phyloP scores from a whole-genome alignment of 2,329 filamentous ascomycete species.

The Aspergillus aculeatus region DNA sequence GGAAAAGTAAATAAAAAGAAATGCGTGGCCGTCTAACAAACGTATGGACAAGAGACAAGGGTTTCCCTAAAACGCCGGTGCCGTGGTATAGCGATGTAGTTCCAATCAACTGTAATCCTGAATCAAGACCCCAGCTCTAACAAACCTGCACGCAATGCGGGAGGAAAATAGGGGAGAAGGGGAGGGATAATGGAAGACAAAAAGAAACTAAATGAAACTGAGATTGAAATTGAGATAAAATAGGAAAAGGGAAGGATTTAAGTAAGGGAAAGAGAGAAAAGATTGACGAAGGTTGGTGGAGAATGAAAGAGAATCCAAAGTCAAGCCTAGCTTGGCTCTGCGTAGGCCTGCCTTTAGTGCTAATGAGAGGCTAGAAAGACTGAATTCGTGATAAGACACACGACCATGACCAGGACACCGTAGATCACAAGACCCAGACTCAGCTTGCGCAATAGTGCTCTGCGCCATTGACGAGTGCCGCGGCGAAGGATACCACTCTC shows the following conservation, averaged over 20 bases:
- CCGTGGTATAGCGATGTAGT: constrained; percentile 16
- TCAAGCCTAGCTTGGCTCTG: not conserved
- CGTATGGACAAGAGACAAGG: not conserved
- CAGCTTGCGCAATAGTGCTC: constrained; percentile 64
- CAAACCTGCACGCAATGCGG: not conserved
- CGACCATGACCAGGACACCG: constrained; percentile 81
- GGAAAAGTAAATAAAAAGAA: not conserved
- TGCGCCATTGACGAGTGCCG: constrained; percentile 64
- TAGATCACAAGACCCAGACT: constrained; percentile 78
- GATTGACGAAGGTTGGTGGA: not conserved
- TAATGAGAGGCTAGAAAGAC: constrained; percentile 70
- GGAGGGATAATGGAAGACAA: not conserved
- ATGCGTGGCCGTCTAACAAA: not conserved
- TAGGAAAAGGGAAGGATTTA: not conserved
- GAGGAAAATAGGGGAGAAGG: not conserved
- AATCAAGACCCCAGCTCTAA: constrained; percentile 2
- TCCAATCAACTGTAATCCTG: not conserved
- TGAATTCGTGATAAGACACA: constrained; percentile 81
- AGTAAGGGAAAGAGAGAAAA: not conserved
- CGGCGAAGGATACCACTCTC: constrained; percentile 60
- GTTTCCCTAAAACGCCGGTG: constrained; percentile 13
- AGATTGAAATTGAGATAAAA: not conserved
- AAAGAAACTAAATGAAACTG: not conserved
- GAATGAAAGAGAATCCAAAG: not conserved
- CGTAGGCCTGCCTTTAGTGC: not conserved